Percentiles rank a stretch among this genome's conserved stretches.
phyloP scores from a whole-genome alignment of 1,284 basidiomycete species.

The Wallemia ichthyophaga region DNA sequence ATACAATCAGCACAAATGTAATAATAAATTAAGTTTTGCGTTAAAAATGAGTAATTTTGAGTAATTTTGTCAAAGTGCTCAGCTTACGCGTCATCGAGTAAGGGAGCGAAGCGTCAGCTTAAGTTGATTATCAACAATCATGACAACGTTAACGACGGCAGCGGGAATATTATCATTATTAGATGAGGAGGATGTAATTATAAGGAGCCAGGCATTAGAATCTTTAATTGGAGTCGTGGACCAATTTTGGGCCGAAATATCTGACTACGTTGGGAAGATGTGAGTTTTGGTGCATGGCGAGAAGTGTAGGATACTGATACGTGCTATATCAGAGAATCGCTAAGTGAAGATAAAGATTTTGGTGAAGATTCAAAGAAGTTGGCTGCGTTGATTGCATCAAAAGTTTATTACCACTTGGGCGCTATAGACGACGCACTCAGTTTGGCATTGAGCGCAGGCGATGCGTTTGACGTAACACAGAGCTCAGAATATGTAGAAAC shows the following conservation, averaged over 20 bases:
- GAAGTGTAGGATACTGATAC: not conserved
- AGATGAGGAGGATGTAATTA: slow-evolving; percentile 49
- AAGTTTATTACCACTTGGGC: slow-evolving; percentile 83
- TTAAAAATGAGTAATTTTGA: too few species aligned
- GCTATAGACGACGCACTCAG: slow-evolving; percentile 75
- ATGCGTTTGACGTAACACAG: slow-evolving; percentile 37
- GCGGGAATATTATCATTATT: slow-evolving; percentile 69
- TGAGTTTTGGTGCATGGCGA: slow-evolving; percentile 19
- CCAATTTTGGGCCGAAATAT: slow-evolving; percentile 91
- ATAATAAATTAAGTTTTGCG: not conserved
- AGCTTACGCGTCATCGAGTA: not conserved
- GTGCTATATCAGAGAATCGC: slow-evolving; percentile 31
- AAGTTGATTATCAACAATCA: not conserved
- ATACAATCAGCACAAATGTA: too few species aligned
- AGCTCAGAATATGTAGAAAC: slow-evolving; percentile 75
- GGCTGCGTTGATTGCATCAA: slow-evolving; percentile 68
- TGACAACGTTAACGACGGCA: slow-evolving; percentile 10
- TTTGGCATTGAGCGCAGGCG: slow-evolving; percentile 67
- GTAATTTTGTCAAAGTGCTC: too few species aligned
- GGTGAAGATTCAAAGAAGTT: slow-evolving; percentile 37
- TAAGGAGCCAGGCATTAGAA: slow-evolving; percentile 67
- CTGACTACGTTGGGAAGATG: slow-evolving; percentile 69
- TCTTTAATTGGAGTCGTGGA: slow-evolving; percentile 52
- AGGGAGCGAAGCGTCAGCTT: not conserved
- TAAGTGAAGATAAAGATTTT: slow-evolving; percentile 48